Conservation (phyloP, 768 basidiomycete genomes). For the Mycena pura region DNA sequence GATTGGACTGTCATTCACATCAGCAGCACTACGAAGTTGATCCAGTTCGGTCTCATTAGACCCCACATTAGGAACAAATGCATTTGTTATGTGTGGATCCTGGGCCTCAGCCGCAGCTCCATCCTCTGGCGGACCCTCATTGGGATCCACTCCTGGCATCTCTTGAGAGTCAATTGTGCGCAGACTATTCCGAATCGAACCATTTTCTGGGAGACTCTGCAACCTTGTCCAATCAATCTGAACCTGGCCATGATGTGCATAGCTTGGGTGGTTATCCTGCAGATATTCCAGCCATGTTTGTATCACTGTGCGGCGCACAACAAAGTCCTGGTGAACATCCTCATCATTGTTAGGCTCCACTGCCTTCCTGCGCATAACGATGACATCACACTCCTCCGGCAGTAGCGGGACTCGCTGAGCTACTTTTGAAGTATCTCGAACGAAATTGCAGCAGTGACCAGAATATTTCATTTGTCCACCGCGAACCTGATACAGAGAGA, state of each 20-base stretch:
- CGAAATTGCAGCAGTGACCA: conserved; percentile 12
- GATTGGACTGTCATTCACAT: not conserved
- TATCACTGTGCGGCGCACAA: not conserved
- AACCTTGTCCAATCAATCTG: not conserved
- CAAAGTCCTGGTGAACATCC: conserved; percentile 8
- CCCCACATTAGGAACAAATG: conserved; percentile 18
- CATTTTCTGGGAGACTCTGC: not conserved
- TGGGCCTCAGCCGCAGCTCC: not conserved
- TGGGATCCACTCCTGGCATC: not conserved
- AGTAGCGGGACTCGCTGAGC: not conserved
- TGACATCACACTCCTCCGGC: conserved; percentile 16
- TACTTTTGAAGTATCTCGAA: not conserved
- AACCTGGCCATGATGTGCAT: not conserved
- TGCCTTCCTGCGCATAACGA: conserved; percentile 1
- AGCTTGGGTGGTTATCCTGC: not conserved
- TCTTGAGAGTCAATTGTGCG: conserved; percentile 8
- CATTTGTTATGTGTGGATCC: conserved; percentile 2
- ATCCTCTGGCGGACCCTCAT: not conserved
- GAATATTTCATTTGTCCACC: conserved; percentile 13
- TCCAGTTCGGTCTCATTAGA: conserved; percentile 19
- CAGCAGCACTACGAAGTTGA: conserved; percentile 23
- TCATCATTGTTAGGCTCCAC: not conserved
- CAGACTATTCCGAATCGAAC: not conserved
- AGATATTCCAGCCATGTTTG: conserved; percentile 9
- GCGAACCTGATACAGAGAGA: conserved; percentile 1